phyloP scores from a whole-genome alignment of 1,284 basidiomycete species.

The Rhodotorula sp. region DNA sequence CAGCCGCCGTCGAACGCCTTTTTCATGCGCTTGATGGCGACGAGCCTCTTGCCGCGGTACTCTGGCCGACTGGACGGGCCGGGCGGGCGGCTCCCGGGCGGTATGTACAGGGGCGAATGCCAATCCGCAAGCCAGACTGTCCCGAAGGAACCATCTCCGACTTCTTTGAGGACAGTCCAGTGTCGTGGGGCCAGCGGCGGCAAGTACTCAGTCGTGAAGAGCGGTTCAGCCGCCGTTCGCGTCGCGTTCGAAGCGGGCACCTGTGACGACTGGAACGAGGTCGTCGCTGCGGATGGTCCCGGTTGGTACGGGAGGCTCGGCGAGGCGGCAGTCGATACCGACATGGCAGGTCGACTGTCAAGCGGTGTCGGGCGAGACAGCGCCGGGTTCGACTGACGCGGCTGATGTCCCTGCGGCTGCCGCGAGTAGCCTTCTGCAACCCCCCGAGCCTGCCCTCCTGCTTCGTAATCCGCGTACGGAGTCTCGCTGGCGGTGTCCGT shows the following conservation, averaged over 20 bases:
- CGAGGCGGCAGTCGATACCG: neutral
- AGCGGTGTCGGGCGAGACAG: too few species aligned
- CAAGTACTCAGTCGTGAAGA: slow-evolving; percentile 22
- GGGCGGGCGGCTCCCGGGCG: slow-evolving; percentile 64
- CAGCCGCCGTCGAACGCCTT: slow-evolving; percentile 95
- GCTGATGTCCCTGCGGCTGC: too few species aligned
- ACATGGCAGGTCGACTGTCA: neutral
- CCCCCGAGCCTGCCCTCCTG: too few species aligned
- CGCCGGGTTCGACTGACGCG: too few species aligned
- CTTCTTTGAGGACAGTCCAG: slow-evolving; percentile 69
- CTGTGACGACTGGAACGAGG: neutral
- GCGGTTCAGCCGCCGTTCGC: neutral
- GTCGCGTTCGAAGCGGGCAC: neutral
- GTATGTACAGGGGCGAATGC: slow-evolving; percentile 82
- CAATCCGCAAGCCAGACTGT: slow-evolving; percentile 99
- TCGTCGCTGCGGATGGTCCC: neutral
- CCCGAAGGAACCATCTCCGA: slow-evolving; percentile 95
- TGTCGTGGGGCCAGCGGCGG: slow-evolving; percentile 48
- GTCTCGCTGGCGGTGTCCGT: too few species aligned
- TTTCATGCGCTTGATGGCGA: slow-evolving; percentile 98
- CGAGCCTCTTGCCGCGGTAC: slow-evolving; percentile 90
- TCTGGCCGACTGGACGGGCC: slow-evolving; percentile 75
- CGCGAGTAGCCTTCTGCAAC: too few species aligned
- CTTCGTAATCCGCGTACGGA: too few species aligned
- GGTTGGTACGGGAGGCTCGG: neutral